These are phyloP conservation scores for Aspergillus taichungensis DNA, from an alignment of 495 filamentous ascomycete genomes.

Conservation along the genomic window DNA sequence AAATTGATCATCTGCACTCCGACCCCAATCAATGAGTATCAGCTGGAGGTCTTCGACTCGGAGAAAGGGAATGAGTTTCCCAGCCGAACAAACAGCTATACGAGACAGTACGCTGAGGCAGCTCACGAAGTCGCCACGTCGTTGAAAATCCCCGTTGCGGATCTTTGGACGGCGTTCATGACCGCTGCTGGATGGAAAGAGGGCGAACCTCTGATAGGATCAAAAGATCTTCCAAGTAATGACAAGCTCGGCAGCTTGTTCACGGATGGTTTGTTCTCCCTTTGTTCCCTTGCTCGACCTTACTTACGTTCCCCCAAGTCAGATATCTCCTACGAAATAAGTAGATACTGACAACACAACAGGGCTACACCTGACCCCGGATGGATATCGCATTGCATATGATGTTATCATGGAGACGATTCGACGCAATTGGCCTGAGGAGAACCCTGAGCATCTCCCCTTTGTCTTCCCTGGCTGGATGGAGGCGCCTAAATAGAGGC, in stretches of 20 bases:
- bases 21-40: constrained; percentile 73
- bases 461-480: constrained; percentile 48
- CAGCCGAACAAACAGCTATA: constrained; percentile 51
- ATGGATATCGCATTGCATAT: constrained; percentile 52
- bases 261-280: constrained; percentile 45
- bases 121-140: constrained; percentile 55
- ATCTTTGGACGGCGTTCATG: constrained; percentile 71
- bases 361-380: constrained; percentile 59
- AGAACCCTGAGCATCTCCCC: constrained; percentile 42
- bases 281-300: not conserved
- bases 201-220: constrained; percentile 45
- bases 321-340: not conserved
- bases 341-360: constrained; percentile 4
- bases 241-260: constrained; percentile 43
- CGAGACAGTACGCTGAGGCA: constrained; percentile 63
- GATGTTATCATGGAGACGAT: constrained; percentile 47
- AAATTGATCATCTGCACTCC: constrained; percentile 70
- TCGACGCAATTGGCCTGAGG: constrained; percentile 46
- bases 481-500: constrained; percentile 32
- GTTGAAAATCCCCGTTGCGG: constrained; percentile 55
- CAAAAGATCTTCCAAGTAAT: constrained; percentile 39
- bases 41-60: constrained; percentile 44
- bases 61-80: constrained; percentile 37
- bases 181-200: constrained; percentile 52
- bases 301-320: not conserved